Evolutionary conservation across 2,329 filamentous ascomycete species (phyloP).

Genomic region (Beauveria bassiana): DNA sequence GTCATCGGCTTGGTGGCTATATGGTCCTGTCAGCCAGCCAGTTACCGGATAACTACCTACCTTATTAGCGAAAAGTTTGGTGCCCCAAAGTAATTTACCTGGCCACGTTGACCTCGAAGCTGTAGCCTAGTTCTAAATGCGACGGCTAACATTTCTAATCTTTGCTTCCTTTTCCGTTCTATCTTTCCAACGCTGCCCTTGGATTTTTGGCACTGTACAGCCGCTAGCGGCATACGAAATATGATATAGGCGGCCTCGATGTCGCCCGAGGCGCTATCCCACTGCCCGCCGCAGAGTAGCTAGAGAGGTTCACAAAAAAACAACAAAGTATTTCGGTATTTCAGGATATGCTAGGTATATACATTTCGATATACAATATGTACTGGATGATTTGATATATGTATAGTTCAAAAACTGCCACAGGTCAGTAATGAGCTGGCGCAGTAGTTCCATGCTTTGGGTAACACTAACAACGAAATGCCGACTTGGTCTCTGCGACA

Average conservation of each 20-base stretch:
- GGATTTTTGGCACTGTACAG: no score
- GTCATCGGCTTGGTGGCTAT: neutral
- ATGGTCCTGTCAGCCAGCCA: neutral
- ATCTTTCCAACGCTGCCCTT: no score
- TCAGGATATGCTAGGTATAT: neutral
- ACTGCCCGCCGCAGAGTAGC: neutral
- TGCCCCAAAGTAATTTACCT: no score
- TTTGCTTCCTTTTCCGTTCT: no score
- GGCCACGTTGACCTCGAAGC: no score
- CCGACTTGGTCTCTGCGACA: neutral
- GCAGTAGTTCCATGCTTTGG: neutral
- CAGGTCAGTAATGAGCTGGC: neutral
- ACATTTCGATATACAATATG: conserved; percentile 4
- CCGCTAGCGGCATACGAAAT: no score
- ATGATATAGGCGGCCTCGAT: no score
- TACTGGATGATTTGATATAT: neutral
- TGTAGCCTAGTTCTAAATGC: no score
- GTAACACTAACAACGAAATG: neutral
- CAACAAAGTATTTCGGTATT: neutral
- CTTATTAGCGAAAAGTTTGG: no score
- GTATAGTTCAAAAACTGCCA: neutral
- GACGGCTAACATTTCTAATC: no score
- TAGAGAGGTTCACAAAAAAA: neutral
- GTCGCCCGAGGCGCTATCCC: no score
- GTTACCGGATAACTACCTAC: no score